phyloP scores from a whole-genome alignment of 306 rosid genomes.

The Prosopis cineraria region DNA sequence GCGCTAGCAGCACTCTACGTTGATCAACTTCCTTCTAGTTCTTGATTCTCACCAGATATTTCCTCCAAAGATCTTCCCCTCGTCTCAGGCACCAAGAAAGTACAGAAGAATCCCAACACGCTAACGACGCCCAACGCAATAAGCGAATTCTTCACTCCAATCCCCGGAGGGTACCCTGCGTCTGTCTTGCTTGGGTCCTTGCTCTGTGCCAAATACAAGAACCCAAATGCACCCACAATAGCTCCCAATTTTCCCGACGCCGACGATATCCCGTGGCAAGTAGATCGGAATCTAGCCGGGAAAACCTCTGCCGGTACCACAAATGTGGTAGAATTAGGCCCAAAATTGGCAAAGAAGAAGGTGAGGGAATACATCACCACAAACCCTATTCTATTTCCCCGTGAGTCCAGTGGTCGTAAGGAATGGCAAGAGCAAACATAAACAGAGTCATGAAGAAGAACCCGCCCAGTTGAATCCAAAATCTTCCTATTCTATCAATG shows the following conservation, averaged over 20 bases:
- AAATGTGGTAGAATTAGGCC: slow-evolving; percentile 81
- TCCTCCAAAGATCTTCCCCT: slow-evolving; percentile 80
- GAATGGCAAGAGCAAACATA: slow-evolving; percentile 79
- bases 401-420: slow-evolving; percentile 71
- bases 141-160: slow-evolving; percentile 63
- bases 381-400: slow-evolving; percentile 64
- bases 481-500: slow-evolving; percentile 73
- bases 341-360: slow-evolving; percentile 79
- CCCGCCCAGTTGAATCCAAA: slow-evolving; percentile 70
- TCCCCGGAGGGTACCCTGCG: slow-evolving; percentile 77
- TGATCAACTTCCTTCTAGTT: slow-evolving; percentile 34
- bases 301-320: slow-evolving; percentile 84
- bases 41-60: slow-evolving; percentile 70
- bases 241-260: slow-evolving; percentile 80
- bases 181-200: slow-evolving; percentile 57
- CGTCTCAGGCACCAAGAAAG: slow-evolving; percentile 73
- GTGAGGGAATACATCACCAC: slow-evolving; percentile 61
- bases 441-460: slow-evolving; percentile 85
- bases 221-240: slow-evolving; percentile 75
- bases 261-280: slow-evolving; percentile 80
- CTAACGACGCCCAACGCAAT: slow-evolving; percentile 50
- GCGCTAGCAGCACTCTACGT: not conserved
- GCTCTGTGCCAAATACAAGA: slow-evolving; percentile 73
- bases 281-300: slow-evolving; percentile 69
- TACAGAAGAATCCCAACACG: slow-evolving; percentile 61